Evolutionary conservation across 352 stramenopile genomes (phyloP).

Genomic region (Thraustochytrium sp.): DNA sequence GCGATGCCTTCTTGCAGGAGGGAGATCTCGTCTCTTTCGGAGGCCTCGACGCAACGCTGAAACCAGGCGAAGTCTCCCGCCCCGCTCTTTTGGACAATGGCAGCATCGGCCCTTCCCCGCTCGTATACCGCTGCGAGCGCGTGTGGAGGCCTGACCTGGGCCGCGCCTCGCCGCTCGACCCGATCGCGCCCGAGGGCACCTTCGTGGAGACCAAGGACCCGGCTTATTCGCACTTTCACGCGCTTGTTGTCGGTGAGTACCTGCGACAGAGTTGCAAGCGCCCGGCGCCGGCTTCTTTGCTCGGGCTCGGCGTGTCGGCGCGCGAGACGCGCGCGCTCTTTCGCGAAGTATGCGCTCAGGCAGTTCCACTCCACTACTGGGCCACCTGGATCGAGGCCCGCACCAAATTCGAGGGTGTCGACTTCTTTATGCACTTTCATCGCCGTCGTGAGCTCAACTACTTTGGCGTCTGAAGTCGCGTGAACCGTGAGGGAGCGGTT

Average conservation of each 20-base stretch:
- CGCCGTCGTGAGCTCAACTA: not conserved
- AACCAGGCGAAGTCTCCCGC: not conserved
- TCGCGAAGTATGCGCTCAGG: not conserved
- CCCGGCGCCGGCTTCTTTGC: not conserved
- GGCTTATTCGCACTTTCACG: not conserved
- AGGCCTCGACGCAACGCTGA: not conserved
- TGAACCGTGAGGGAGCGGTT: too few species aligned
- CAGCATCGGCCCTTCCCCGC: not conserved
- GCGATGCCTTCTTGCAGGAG: not conserved
- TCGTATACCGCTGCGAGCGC: not conserved
- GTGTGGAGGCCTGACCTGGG: too few species aligned
- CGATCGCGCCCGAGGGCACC: not conserved
- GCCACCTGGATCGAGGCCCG: not conserved
- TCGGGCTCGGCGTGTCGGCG: not conserved
- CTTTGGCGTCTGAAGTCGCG: not conserved
- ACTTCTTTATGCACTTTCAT: not conserved
- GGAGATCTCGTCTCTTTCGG: not conserved
- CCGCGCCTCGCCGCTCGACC: not conserved
- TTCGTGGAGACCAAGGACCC: not conserved
- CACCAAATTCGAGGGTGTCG: not conserved
- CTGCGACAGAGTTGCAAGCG: conserved; percentile 5
- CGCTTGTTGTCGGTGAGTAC: not conserved
- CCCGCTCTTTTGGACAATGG: not conserved
- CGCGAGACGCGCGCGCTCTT: not conserved
- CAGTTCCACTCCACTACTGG: not conserved